A percentile compares a stretch with the other conserved stretches of the same genome.
Conservation (phyloP, 1,284 basidiomycete species). For the Xerocomus nothofagi region DNA sequence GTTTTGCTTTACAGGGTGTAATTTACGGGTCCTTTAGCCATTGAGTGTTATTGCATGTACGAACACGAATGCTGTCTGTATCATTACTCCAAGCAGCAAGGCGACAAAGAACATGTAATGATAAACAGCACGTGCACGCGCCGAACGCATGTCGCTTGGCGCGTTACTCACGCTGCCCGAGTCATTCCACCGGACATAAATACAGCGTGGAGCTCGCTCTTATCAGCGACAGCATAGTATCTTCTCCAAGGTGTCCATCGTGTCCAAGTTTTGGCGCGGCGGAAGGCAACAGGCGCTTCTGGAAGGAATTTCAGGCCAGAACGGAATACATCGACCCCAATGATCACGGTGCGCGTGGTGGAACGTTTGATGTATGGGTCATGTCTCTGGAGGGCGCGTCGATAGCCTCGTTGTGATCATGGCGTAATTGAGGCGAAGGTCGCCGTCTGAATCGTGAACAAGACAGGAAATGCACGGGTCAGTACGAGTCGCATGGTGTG, state of each 20-base stretch:
- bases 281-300: neutral
- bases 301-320: neutral
- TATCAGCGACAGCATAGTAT: neutral
- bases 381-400: too few species aligned
- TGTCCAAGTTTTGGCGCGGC: neutral
- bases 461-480: too few species aligned
- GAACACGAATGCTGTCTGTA: constrained; percentile 20
- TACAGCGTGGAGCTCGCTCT: neutral
- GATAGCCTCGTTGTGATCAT: too few species aligned
- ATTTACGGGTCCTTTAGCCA: constrained; percentile 8
- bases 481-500: too few species aligned
- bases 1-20: constrained; percentile 21
- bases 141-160: neutral
- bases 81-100: constrained; percentile 15
- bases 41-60: constrained; percentile 22
- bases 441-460: too few species aligned
- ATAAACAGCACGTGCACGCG: neutral
- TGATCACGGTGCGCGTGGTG: too few species aligned
- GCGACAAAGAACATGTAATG: constrained; percentile 5
- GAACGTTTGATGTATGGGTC: too few species aligned
- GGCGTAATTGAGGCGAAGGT: too few species aligned
- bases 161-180: neutral
- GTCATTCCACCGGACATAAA: neutral
- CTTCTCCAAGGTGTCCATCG: neutral
- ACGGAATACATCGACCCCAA: neutral